Evolutionary conservation across 2,329 filamentous ascomycete genomes (phyloP), one percentile per base, ranked within the genome.

Genomic region (Cercospora berteroae): DNA sequence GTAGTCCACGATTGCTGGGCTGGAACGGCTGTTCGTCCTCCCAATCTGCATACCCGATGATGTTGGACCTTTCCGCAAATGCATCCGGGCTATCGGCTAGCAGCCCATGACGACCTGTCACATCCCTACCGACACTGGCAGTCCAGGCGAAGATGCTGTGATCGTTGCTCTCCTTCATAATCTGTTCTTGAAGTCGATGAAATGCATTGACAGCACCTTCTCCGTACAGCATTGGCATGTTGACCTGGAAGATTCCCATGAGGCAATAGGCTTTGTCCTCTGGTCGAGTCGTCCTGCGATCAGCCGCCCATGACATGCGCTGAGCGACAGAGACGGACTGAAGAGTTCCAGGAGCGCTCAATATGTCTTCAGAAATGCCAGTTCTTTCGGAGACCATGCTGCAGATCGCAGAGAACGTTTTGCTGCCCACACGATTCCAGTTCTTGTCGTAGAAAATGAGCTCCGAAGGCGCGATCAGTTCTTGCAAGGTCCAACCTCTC

Each of bases 231-330:
- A 83, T 69, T 0, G 81, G 77, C 78, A 84, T 82, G 42, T 80
- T 78, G 25, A 84, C 75, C 0, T 75, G 74, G 29, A 84, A 84
- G 0, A 84, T 75, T 0, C 82, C 82, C 3, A 84, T 67, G 0
- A 84, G 72, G 9, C 77, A 82, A 48, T 84, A 84, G 0, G 81
- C 81, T n/a, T 76, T 76, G 44, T 84, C 83, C 57, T 84, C 82
- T 0, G 64, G 4, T 3, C 77, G 63, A 10, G 64, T 71, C 7
- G 70, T 70, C 31, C 52, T 23, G 23, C 70, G 65, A 23, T 18
- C 5, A 10, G 69, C 42, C 12, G 70, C 71, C 70, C 71, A 73
- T 4, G 61, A 63, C 70, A 73, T 73, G 3, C 70, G 63, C 29
- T 70, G 63, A 20, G 71, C 71, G 7, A 73, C 44, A 20, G 69